Evolutionary conservation across 352 stramenopile species (phyloP).

Genomic region (Globisporangium rhizosaccharum): DNA sequence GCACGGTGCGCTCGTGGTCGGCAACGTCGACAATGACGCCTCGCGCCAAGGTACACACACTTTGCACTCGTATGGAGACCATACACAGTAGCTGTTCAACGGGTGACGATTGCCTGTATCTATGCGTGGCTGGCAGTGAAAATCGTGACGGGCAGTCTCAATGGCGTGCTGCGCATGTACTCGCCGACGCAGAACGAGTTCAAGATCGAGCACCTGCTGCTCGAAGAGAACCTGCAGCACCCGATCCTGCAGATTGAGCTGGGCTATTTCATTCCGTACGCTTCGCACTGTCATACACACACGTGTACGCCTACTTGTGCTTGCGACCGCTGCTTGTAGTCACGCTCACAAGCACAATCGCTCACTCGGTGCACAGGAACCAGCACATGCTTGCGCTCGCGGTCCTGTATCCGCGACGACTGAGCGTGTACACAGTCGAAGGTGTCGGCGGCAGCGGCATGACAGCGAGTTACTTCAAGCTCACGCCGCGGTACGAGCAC

Average conservation of each 20-base stretch:
- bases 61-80: neutral
- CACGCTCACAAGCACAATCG: neutral
- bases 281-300: neutral
- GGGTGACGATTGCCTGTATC: too few species aligned
- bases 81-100: too few species aligned
- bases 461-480: constrained; percentile 77
- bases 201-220: constrained; percentile 84
- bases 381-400: constrained; percentile 62
- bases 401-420: constrained; percentile 78
- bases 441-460: constrained; percentile 68
- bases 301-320: neutral
- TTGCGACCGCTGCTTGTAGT: too few species aligned
- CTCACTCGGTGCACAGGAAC: constrained; percentile 26
- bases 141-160: constrained; percentile 86
- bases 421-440: constrained; percentile 82
- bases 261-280: constrained; percentile 81
- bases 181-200: constrained; percentile 74
- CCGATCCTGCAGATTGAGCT: constrained; percentile 86
- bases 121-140: constrained; percentile 37
- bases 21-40: constrained; percentile 86
- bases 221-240: constrained; percentile 81
- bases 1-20: constrained; percentile 60
- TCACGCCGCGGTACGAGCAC: constrained; percentile 83
- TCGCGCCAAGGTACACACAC: constrained; percentile 33
- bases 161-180: constrained; percentile 85